Conservation (phyloP, 208 protist species). For the Trypanosoma platydactyli region DNA sequence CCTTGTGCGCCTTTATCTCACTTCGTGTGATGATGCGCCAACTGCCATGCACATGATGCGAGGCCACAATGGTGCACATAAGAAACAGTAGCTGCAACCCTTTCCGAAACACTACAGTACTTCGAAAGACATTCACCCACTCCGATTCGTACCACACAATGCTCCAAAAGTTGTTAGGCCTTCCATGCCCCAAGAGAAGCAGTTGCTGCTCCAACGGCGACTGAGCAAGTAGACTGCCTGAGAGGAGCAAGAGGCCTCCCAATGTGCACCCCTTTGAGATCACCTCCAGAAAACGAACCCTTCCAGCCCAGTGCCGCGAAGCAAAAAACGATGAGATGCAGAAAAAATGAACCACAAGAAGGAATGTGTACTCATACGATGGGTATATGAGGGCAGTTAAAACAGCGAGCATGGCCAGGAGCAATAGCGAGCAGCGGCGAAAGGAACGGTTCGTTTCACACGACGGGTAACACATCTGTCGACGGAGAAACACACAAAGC, state of each 20-base stretch:
- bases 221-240: constrained; percentile 6
- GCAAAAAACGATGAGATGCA: constrained; percentile 10
- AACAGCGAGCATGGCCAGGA: constrained; percentile 5
- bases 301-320: neutral
- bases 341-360: constrained; percentile 15
- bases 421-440: constrained; percentile 2
- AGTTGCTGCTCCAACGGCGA: constrained; percentile 10
- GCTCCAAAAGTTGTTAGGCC: constrained; percentile 7
- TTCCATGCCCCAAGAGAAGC: neutral
- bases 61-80: constrained; percentile 9
- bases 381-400: constrained; percentile 15
- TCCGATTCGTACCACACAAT: constrained; percentile 11
- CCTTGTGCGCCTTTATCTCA: constrained; percentile 5
- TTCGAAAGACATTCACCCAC: constrained; percentile 17
- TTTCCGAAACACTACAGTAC: constrained; percentile 9
- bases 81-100: constrained; percentile 15
- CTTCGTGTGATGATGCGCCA: constrained; percentile 10
- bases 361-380: neutral
- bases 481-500: constrained; percentile 8
- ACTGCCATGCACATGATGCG: constrained; percentile 17
- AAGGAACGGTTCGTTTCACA: constrained; percentile 7
- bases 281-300: constrained; percentile 16
- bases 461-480: neutral
- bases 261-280: constrained; percentile 2
- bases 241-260: constrained; percentile 4